These are phyloP conservation scores for Polygonum maritimum DNA, from an alignment of 148 eudicot genomes.

Conservation along the genomic window DNA sequence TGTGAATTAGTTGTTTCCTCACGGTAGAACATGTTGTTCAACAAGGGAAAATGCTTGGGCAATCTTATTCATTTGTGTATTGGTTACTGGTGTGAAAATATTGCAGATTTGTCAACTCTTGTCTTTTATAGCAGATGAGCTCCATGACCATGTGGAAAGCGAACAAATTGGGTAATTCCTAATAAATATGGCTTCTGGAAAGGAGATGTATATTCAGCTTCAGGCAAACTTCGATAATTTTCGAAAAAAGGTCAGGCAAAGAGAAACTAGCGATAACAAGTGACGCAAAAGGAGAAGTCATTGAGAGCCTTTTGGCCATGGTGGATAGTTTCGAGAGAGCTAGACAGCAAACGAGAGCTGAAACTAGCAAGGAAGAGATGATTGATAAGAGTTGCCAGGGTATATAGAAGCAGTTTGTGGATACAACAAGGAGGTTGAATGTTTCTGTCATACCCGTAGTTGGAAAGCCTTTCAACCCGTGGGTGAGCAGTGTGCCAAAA, in stretches of 20 bases:
- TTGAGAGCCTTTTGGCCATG: conserved; percentile 85
- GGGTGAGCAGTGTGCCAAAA: conserved; percentile 33
- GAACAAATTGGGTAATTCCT: conserved; percentile 92
- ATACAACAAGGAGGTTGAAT: conserved; percentile 71
- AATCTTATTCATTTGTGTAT: background rate
- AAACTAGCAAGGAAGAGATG: conserved; percentile 76
- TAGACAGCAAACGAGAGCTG: conserved; percentile 59
- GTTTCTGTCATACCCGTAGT: conserved; percentile 69
- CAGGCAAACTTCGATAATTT: conserved; percentile 97
- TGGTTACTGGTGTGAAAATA: background rate
- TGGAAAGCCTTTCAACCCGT: conserved; percentile 93
- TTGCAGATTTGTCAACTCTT: conserved; percentile 55
- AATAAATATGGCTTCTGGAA: conserved; percentile 47
- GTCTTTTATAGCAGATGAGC: conserved; percentile 80
- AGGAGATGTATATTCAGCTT: conserved; percentile 64
- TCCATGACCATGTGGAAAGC: conserved; percentile 66
- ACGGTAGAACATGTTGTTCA: background rate
- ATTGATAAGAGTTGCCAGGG: conserved; percentile 94
- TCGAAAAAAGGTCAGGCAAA: conserved; percentile 84
- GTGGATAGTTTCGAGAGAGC: conserved; percentile 94
- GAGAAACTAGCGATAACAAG: conserved; percentile 54
- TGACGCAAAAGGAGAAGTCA: conserved; percentile 79
- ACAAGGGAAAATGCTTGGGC: background rate
- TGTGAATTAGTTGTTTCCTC: background rate
- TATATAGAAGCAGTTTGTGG: conserved; percentile 96